Percentiles rank a stretch among this genome's conserved stretches.
Evolutionary conservation across 169 alveolate species (phyloP).

Genomic region (Babesia microti): DNA sequence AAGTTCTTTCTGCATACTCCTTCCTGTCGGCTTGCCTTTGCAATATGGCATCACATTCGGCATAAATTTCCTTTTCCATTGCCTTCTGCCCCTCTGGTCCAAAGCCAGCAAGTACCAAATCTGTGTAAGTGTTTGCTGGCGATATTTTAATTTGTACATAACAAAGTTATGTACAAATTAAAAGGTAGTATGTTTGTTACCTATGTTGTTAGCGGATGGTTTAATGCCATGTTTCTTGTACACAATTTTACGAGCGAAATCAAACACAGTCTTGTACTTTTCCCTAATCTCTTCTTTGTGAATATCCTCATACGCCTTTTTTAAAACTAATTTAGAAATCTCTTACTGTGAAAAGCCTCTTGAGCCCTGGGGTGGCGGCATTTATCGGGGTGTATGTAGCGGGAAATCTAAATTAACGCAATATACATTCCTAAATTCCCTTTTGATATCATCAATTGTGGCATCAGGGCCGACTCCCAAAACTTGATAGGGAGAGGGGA

Average conservation of each 20-base stretch:
- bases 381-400: conserved; percentile 81
- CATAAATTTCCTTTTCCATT: conserved; percentile 53
- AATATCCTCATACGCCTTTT: conserved; percentile 66
- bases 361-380: conserved; percentile 71
- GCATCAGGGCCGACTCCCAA: conserved; percentile 42
- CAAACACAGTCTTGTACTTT: conserved; percentile 65
- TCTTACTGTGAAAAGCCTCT: conserved; percentile 73
- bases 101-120: conserved; percentile 28
- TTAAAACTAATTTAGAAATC: conserved; percentile 36
- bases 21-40: conserved; percentile 56
- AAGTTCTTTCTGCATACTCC: conserved; percentile 70
- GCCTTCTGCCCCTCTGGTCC: conserved; percentile 34
- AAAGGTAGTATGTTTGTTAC: conserved; percentile 14
- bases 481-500: conserved; percentile 41
- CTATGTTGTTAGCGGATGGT: conserved; percentile 43
- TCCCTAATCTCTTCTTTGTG: conserved; percentile 59
- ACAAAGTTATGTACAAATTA: conserved; percentile 2
- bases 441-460: conserved; percentile 41
- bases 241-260: conserved; percentile 59
- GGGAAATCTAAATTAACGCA: conserved; percentile 8
- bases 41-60: conserved; percentile 61
- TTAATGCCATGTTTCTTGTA: conserved; percentile 46
- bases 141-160: neutral
- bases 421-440: conserved; percentile 27
- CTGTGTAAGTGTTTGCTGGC: conserved; percentile 5